Conservation (phyloP, 2,329 filamentous ascomycete species). For the Paracorniculantispora psalliotae region DNA sequence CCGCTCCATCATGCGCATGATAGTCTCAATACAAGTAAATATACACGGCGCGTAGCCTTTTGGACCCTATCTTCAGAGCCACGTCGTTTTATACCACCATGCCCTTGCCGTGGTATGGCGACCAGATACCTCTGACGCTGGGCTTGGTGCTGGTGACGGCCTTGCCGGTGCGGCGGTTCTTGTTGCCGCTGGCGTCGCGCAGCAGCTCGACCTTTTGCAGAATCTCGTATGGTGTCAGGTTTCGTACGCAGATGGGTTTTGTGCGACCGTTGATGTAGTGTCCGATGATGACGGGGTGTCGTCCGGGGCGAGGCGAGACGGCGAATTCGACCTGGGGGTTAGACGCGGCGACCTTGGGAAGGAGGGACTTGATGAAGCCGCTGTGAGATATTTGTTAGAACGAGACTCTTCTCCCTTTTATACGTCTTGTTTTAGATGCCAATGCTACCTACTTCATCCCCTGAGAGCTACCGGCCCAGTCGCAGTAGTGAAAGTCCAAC, state of each 20-base stretch:
- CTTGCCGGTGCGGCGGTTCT: slow-evolving; percentile 59
- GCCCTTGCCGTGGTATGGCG: slow-evolving; percentile 61
- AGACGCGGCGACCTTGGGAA: slow-evolving; percentile 70
- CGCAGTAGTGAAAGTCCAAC: slow-evolving; percentile 94
- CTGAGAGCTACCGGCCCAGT: slow-evolving; percentile 86
- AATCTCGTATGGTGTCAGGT: slow-evolving; percentile 75
- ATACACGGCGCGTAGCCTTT: slow-evolving; percentile 9
- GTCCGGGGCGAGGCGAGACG: slow-evolving; percentile 82
- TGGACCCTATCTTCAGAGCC: background rate
- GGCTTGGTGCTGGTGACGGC: slow-evolving; percentile 59
- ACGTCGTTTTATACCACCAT: slow-evolving; percentile 41
- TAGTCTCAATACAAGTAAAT: slow-evolving; percentile 10
- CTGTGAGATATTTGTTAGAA: slow-evolving; percentile 41
- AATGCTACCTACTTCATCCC: slow-evolving; percentile 76
- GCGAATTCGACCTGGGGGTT: slow-evolving; percentile 90
- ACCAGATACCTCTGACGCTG: slow-evolving; percentile 67
- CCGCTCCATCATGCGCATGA: slow-evolving; percentile 6
- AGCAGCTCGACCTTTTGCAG: slow-evolving; percentile 71
- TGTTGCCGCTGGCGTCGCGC: slow-evolving; percentile 70
- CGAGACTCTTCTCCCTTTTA: too few relatives aligned
- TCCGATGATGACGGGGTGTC: slow-evolving; percentile 83
- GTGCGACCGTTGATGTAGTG: slow-evolving; percentile 88
- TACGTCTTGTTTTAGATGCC: background rate
- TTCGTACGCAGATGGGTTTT: slow-evolving; percentile 84
- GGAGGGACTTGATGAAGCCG: slow-evolving; percentile 72